Base-by-base conservation (phyloP, 495 filamentous ascomycete species). In the Apodospora peruviana region DNA sequence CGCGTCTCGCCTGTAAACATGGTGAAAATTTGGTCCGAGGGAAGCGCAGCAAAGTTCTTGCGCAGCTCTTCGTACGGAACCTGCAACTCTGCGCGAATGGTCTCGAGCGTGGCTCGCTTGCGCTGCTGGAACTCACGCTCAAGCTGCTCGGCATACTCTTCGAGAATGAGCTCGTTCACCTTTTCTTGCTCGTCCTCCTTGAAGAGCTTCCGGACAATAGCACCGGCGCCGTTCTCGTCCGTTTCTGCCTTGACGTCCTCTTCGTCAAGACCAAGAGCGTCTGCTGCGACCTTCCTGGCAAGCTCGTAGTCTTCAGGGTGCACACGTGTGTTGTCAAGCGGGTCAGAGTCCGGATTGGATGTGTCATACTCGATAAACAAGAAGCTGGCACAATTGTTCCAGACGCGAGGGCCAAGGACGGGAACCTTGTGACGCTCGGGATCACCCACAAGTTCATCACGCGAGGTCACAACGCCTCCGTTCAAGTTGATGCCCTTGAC, bases 251-350 rank as follows among this genome's bases (percentile, higher is more conserved):
- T 91, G 65, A 97, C 87, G 61, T 98, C 93, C 68, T 98, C 93
- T 65, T 98, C 93, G 58, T 98, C 94, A 55, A 96, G 69, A 61
- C 95, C 91, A 38, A 97, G 72, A 36, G 93, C 94, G 75, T 98
- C 93, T 12, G 94, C 93, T 19, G 93, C 94, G 84, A 97, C 96
- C 66, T 98, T 98, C 44, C 91, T 84, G 17, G 88, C 93, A 37
- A 98, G 78, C 43, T 98, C 93, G 64, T 98, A 98, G 62, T 97
- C 93, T 75, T 97, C 93, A 5, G 93, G 93, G 60, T 98, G 93
- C 14, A 97, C 88, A 65, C 93, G 82, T 22, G 93, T 97, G 62
- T 94, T 95, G 65, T 98, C 93, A 5, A 98, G 77, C 23, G 93
- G 94, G 60, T 98, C 94, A 0, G 89, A 82, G 2, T 86, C 79